Conservation (phyloP, 192 early-diverging fungal species). For the Chytriomyces sp. region DNA sequence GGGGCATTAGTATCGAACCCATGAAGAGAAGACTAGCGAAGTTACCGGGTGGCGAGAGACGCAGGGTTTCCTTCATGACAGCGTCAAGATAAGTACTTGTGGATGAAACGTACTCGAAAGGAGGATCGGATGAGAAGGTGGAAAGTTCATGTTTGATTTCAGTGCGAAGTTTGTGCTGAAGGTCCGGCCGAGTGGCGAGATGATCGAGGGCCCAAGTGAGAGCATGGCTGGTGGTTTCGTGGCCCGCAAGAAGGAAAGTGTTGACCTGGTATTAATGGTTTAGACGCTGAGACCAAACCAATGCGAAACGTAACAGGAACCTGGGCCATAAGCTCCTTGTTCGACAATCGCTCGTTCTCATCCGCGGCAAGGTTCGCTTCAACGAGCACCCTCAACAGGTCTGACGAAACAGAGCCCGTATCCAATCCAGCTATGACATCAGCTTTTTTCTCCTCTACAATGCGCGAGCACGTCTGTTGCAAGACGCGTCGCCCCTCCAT, state of each 20-base stretch:
- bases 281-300: no score
- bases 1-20: background rate
- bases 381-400: background rate
- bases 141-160: conserved; percentile 3
- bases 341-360: background rate
- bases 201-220: conserved; percentile 22
- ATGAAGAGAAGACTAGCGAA: background rate
- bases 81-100: conserved; percentile 19
- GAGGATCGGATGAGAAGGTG: background rate
- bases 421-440: background rate
- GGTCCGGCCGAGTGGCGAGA: background rate
- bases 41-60: conserved; percentile 15
- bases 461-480: background rate
- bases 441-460: background rate
- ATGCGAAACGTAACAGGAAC: no score
- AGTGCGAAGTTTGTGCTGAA: background rate
- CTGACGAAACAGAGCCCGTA: background rate
- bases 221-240: conserved; percentile 9
- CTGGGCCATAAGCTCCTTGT: conserved; percentile 23
- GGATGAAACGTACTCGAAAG: conserved; percentile 8
- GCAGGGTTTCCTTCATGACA: conserved; percentile 24
- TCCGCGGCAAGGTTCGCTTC: conserved; percentile 5
- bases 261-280: no score
- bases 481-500: background rate
- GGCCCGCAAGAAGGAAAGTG: conserved; percentile 20